A percentile compares a stretch with the other conserved stretches of the same genome.
Conservation (phyloP, 2,329 filamentous ascomycete genomes). For the Cladosporium cucumerinum region DNA sequence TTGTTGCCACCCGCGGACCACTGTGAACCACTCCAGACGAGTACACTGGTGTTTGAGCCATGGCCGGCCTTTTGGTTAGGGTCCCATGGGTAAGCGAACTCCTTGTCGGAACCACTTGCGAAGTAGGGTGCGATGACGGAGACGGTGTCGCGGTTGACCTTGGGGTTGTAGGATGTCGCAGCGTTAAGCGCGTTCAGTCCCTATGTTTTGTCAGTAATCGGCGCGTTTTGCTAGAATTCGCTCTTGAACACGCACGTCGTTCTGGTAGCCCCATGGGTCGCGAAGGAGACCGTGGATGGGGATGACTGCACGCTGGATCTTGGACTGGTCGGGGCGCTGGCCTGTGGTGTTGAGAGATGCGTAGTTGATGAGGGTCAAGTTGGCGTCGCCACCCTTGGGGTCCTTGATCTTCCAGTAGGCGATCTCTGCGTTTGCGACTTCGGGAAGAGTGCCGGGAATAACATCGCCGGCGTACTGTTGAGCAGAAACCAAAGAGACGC, state of each 20-base stretch:
- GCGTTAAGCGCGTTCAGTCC: constrained; percentile 31
- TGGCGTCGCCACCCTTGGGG: constrained; percentile 21
- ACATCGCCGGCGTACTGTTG: constrained; percentile 28
- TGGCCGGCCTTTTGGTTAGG: constrained; percentile 24
- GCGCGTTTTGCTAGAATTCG: not conserved
- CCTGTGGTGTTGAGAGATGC: constrained; percentile 26
- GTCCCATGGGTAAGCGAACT: constrained; percentile 33
- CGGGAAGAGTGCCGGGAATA: constrained; percentile 25
- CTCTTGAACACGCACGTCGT: constrained; percentile 19
- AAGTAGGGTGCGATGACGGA: constrained; percentile 35
- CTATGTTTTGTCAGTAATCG: constrained; percentile 14
- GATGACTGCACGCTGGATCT: constrained; percentile 31
- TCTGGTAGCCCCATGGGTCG: constrained; percentile 29
- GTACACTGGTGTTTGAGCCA: constrained; percentile 32
- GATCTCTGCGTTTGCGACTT: constrained; percentile 23
- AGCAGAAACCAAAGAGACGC: constrained; percentile 15
- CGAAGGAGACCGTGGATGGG: constrained; percentile 31
- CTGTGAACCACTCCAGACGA: constrained; percentile 35
- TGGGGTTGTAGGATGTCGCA: constrained; percentile 23
- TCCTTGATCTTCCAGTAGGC: constrained; percentile 36
- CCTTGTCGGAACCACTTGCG: constrained; percentile 35
- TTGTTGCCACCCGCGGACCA: constrained; percentile 35
- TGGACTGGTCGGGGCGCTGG: constrained; percentile 24
- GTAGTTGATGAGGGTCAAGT: constrained; percentile 35
- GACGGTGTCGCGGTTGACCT: constrained; percentile 30